These are phyloP conservation scores for Leccinum solheimii DNA, from an alignment of 1,284 basidiomycete genomes.

Conservation along the genomic window DNA sequence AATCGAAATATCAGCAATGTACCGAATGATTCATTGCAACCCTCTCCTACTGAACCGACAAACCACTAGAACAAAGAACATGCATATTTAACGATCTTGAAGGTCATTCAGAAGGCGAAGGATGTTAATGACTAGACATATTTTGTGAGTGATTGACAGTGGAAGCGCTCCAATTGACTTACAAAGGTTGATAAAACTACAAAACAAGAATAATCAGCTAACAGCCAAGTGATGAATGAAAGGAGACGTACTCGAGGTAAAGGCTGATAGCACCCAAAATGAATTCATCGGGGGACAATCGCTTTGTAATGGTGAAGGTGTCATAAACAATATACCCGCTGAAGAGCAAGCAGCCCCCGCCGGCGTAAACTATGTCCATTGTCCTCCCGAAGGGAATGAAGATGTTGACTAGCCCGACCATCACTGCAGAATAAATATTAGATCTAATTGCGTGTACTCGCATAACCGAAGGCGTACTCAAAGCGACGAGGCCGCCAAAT, in stretches of 20 bases:
- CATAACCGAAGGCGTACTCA: slow-evolving; percentile 47
- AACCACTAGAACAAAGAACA: background rate
- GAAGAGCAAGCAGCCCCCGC: slow-evolving; percentile 79
- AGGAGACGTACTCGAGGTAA: slow-evolving; percentile 73
- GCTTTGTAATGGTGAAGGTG: slow-evolving; percentile 80
- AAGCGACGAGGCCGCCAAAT: slow-evolving; percentile 72
- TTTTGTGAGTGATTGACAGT: background rate
- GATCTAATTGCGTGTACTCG: background rate
- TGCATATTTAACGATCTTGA: slow-evolving; percentile 39
- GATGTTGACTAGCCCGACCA: slow-evolving; percentile 75
- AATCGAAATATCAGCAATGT: slow-evolving; percentile 1
- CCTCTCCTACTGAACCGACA: background rate
- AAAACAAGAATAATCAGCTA: slow-evolving; percentile 7
- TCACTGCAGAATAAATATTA: slow-evolving; percentile 43
- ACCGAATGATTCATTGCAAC: background rate
- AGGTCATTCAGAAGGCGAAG: slow-evolving; percentile 67
- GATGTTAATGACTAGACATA: slow-evolving; percentile 66
- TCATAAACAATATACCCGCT: slow-evolving; percentile 85
- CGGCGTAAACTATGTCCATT: slow-evolving; percentile 77
- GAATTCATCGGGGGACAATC: slow-evolving; percentile 84
- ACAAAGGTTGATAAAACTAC: slow-evolving; percentile 76
- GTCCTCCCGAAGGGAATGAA: slow-evolving; percentile 80
- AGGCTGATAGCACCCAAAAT: slow-evolving; percentile 84
- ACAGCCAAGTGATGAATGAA: background rate
- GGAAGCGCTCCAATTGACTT: slow-evolving; percentile 31